phyloP scores from a whole-genome alignment of 306 rosid species.

The Cucurbita argyrosperma region DNA sequence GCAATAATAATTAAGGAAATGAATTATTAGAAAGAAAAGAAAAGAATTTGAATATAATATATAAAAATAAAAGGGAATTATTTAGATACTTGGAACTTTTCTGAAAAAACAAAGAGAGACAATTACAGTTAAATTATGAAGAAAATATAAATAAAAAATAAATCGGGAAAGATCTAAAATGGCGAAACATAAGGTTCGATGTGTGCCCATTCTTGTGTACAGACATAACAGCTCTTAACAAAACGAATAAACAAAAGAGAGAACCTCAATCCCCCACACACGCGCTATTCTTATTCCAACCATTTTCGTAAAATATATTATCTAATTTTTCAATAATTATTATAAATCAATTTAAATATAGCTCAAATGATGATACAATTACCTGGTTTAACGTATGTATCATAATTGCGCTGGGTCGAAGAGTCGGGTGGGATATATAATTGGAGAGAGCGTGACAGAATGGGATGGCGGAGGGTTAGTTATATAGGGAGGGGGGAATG shows the following conservation, averaged over 20 bases:
- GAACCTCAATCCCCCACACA: too few relatives aligned
- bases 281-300: too few relatives aligned
- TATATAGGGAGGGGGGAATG: not conserved
- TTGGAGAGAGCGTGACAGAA: not conserved
- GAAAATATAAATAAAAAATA: not conserved
- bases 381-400: not conserved
- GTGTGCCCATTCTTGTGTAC: slow-evolving; percentile 3
- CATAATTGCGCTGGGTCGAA: not conserved
- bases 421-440: not conserved
- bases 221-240: slow-evolving; percentile 6
- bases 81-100: slow-evolving; percentile 2
- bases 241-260: not conserved
- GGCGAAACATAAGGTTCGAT: not conserved
- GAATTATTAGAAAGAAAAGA: not conserved
- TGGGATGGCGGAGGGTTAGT: not conserved
- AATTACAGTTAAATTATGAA: not conserved
- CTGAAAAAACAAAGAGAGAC: slow-evolving; percentile 1
- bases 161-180: slow-evolving; percentile 4
- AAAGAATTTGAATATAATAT: not conserved
- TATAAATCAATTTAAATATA: too few relatives aligned
- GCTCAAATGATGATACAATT: too few relatives aligned
- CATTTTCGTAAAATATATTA: too few relatives aligned
- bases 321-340: too few relatives aligned
- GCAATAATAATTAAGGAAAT: not conserved
- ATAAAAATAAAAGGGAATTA: not conserved